A percentile compares a stretch with the other conserved stretches of the same genome.
Conservation (phyloP, 768 basidiomycete genomes). For the Dacryopinax primogenitus region DNA sequence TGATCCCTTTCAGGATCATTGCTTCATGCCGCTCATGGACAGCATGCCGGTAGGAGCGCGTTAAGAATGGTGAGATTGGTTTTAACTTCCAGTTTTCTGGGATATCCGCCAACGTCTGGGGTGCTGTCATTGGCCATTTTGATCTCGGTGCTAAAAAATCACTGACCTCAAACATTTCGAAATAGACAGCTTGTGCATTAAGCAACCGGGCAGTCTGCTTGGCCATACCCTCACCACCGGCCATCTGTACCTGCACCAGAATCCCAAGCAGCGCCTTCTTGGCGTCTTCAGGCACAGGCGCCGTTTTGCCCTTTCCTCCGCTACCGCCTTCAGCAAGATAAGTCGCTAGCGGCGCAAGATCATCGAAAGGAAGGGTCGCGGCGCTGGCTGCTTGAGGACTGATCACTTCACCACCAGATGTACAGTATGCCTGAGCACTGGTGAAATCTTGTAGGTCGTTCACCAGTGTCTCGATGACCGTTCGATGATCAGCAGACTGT, state of each 20-base stretch:
- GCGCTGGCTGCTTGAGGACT: constrained; percentile 42
- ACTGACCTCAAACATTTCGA: constrained; percentile 67
- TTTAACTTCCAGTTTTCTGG: constrained; percentile 67
- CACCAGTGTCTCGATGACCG: constrained; percentile 55
- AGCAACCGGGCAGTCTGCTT: constrained; percentile 55
- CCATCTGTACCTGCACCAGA: constrained; percentile 72
- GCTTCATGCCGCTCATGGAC: constrained; percentile 59
- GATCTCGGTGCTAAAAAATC: not conserved
- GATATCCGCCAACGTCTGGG: constrained; percentile 45
- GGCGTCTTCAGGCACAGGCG: constrained; percentile 34
- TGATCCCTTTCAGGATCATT: constrained; percentile 64
- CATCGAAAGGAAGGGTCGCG: constrained; percentile 21
- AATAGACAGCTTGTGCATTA: constrained; percentile 64
- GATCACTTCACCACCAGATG: constrained; percentile 63
- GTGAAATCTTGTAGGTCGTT: constrained; percentile 55
- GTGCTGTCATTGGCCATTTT: not conserved
- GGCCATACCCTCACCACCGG: constrained; percentile 41
- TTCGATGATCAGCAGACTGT: constrained; percentile 45
- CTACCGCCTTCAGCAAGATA: constrained; percentile 20
- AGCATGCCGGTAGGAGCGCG: constrained; percentile 62
- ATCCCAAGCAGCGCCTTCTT: constrained; percentile 52
- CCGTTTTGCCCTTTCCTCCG: constrained; percentile 24
- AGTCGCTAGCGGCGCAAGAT: constrained; percentile 19
- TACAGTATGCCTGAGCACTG: constrained; percentile 78
- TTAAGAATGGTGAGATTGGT: constrained; percentile 60